These are phyloP conservation scores for Phytophthora ohioensis DNA, from an alignment of 352 stramenopile genomes.

Conservation along the genomic window DNA sequence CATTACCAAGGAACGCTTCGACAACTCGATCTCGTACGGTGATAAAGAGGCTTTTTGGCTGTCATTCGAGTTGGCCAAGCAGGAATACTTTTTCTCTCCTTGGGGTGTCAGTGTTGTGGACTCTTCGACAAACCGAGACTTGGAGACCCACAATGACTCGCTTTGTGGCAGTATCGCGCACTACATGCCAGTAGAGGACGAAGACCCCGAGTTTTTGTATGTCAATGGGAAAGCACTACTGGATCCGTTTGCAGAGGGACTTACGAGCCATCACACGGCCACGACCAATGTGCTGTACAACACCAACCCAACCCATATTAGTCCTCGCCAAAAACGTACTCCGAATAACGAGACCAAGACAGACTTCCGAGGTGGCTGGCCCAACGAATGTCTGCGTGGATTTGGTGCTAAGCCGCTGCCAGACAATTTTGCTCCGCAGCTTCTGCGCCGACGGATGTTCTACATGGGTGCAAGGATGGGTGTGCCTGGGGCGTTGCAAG, in stretches of 20 bases:
- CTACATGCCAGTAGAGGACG: slow-evolving; percentile 40
- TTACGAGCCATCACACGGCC: slow-evolving; percentile 29
- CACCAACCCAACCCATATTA: slow-evolving; percentile 56
- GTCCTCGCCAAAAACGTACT: slow-evolving; percentile 38
- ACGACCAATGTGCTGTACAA: slow-evolving; percentile 56
- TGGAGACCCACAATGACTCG: slow-evolving; percentile 47
- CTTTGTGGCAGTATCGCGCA: slow-evolving; percentile 54
- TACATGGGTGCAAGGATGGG: slow-evolving; percentile 49
- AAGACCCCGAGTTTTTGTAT: slow-evolving; percentile 56
- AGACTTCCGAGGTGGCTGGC: slow-evolving; percentile 30
- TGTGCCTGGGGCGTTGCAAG: slow-evolving; percentile 32
- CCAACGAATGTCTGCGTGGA: slow-evolving; percentile 55
- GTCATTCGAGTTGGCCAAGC: slow-evolving; percentile 57
- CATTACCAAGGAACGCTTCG: slow-evolving; percentile 43
- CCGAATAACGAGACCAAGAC: slow-evolving; percentile 34
- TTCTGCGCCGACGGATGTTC: slow-evolving; percentile 54
- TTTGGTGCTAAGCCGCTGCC: slow-evolving; percentile 56
- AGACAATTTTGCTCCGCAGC: slow-evolving; percentile 33
- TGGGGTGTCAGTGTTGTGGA: slow-evolving; percentile 51
- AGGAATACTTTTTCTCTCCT: slow-evolving; percentile 60
- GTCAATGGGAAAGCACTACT: slow-evolving; percentile 61
- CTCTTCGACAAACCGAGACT: slow-evolving; percentile 46
- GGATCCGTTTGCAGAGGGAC: slow-evolving; percentile 37
- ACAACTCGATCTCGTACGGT: slow-evolving; percentile 49
- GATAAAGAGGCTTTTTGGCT: slow-evolving; percentile 68